Base-by-base conservation (phyloP, 345 rosid genomes). In the Citrus sp. region DNA sequence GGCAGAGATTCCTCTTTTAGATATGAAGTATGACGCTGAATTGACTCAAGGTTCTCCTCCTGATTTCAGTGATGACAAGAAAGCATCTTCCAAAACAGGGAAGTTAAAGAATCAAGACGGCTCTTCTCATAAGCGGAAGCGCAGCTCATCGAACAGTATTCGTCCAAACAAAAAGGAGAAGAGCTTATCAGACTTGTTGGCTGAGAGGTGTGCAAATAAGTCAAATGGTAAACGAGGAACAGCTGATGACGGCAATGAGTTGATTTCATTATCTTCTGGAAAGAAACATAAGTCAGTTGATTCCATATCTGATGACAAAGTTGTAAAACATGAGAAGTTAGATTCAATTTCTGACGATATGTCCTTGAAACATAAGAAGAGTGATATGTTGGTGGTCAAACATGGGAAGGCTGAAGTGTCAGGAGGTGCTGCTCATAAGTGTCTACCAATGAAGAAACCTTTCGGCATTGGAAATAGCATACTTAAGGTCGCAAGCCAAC, bases 131-230 rank as follows among this genome's bases (percentile, higher is more conserved):
- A 83, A 90, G 71, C 79, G 80, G 65, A 89, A 83, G 80, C 75
- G 79, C 80, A 79, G 38, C 28, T 83, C 76, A 34, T 84, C 75
- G 66, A 86, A 86, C 25, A 67, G 40, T 37, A 67, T 42, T 30
- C 68, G 40, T 78, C 76, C 77, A 2, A 74, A 72, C 67, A 80
- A 86, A 85, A 90, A 85, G 68, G 90, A 93, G 86, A 85, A 87
- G 82, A 88, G 91, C 72, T 85, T 94, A 87, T 87, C 80, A 14
- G 93, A 87, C 22, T 81, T 84, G 65, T 64, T 91, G 78, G 86
- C 88, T 69, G 88, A 84, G 81, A 87, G 72, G 82, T 82, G 79
- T 56, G 73, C 69, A 75, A 81, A 79, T 67, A 18, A 61, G 37
- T 62, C 73, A 25, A 85, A 64, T 75, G 79, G 80, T 71, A 84